Evolutionary conservation across 2,329 filamentous ascomycete species (phyloP).

Genomic region (Ophiostoma triangulosporum): DNA sequence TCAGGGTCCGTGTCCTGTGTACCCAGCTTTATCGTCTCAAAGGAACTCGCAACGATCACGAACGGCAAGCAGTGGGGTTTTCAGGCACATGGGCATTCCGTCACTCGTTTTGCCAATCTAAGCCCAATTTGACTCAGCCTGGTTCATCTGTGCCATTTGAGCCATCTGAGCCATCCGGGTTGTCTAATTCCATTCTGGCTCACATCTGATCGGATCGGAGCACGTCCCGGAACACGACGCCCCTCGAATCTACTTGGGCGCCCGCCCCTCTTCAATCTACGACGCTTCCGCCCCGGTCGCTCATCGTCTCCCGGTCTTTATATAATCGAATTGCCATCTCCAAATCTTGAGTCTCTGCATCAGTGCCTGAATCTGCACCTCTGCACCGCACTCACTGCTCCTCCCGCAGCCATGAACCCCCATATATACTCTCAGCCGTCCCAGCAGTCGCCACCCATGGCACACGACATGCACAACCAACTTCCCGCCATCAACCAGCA

Average conservation of each 20-base stretch:
- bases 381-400: neutral
- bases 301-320: neutral
- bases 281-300: neutral
- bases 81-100: neutral
- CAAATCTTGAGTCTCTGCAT: neutral
- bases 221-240: neutral
- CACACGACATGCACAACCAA: slow-evolving; percentile 3
- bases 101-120: neutral
- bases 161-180: too few species aligned
- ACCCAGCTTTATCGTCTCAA: neutral
- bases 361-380: neutral
- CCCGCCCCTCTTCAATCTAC: neutral
- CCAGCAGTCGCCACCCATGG: slow-evolving; percentile 10
- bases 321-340: neutral
- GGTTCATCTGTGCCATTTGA: neutral
- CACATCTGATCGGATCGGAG: neutral
- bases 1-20: neutral
- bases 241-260: neutral
- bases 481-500: neutral
- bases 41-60: neutral
- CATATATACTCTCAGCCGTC: slow-evolving; percentile 10
- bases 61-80: neutral
- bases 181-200: too few species aligned
- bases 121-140: neutral
- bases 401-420: slow-evolving; percentile 9